Percentiles rank a stretch among this genome's conserved stretches.
Evolutionary conservation across 129 eudicot genomes (phyloP).

Genomic region (Artemisia annua): DNA sequence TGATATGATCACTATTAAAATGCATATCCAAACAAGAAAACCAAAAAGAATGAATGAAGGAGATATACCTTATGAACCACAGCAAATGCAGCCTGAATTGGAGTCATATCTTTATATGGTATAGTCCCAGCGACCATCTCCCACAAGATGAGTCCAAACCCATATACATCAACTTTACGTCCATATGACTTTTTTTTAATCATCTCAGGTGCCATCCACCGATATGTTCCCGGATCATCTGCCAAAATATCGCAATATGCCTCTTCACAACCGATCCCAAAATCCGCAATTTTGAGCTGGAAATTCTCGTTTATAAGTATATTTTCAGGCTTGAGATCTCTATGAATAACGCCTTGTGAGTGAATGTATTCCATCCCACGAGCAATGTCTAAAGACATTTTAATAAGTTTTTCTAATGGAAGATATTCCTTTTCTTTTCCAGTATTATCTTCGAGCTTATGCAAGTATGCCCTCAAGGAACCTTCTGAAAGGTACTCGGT

Average conservation of each 20-base stretch:
- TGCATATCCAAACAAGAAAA: not conserved
- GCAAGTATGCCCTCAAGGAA: slow-evolving; percentile 80
- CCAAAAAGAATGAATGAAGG: not conserved
- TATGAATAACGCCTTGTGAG: slow-evolving; percentile 82
- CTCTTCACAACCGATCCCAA: slow-evolving; percentile 92
- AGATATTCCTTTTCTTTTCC: slow-evolving; percentile 43
- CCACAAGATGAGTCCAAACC: slow-evolving; percentile 93
- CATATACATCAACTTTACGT: slow-evolving; percentile 86
- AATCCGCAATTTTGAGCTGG: slow-evolving; percentile 85
- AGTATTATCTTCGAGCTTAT: slow-evolving; percentile 73
- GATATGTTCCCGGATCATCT: slow-evolving; percentile 96
- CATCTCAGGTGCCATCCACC: slow-evolving; percentile 99
- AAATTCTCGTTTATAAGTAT: slow-evolving; percentile 65
- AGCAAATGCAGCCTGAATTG: slow-evolving; percentile 94
- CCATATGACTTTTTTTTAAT: slow-evolving; percentile 77
- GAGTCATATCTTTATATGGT: slow-evolving; percentile 87
- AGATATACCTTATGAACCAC: slow-evolving; percentile 78
- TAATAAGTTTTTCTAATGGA: slow-evolving; percentile 52
- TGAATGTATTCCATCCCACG: slow-evolving; percentile 92
- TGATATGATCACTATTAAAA: no score
- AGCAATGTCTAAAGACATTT: slow-evolving; percentile 79
- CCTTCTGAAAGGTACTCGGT: slow-evolving; percentile 94
- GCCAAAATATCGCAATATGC: slow-evolving; percentile 67
- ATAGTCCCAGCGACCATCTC: slow-evolving; percentile 95
- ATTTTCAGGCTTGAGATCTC: slow-evolving; percentile 95